Conservation (phyloP, 306 rosid genomes). For the Alnus rubra region DNA sequence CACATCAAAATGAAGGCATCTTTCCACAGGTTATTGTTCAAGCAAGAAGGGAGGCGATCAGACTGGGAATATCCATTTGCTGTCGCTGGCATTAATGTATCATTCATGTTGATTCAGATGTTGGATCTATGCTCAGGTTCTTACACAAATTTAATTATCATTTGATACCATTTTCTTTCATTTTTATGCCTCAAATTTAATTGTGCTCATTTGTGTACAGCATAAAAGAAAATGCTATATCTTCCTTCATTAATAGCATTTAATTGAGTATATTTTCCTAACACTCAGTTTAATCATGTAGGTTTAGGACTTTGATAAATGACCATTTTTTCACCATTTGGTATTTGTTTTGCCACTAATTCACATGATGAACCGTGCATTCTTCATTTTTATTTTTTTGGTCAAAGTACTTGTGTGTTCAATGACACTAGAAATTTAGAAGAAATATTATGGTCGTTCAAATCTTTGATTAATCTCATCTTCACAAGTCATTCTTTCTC, state of each 20-base stretch:
- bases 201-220: neutral
- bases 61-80: slow-evolving; percentile 99
- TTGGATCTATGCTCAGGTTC: slow-evolving; percentile 78
- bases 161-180: neutral
- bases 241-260: neutral
- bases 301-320: neutral
- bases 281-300: neutral
- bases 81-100: slow-evolving; percentile 88
- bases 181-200: neutral
- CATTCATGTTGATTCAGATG: slow-evolving; percentile 90
- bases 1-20: slow-evolving; percentile 89
- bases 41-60: slow-evolving; percentile 81
- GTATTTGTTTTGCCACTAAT: neutral
- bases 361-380: neutral
- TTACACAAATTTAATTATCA: slow-evolving; percentile 10
- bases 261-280: neutral
- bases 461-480: neutral
- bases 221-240: neutral
- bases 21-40: slow-evolving; percentile 79
- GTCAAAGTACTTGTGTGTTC: neutral
- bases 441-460: neutral
- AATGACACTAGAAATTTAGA: neutral
- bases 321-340: neutral
- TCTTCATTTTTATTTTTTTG: neutral
- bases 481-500: neutral